Conservation (phyloP, 331 rosid species). For the Ulmus americana region DNA sequence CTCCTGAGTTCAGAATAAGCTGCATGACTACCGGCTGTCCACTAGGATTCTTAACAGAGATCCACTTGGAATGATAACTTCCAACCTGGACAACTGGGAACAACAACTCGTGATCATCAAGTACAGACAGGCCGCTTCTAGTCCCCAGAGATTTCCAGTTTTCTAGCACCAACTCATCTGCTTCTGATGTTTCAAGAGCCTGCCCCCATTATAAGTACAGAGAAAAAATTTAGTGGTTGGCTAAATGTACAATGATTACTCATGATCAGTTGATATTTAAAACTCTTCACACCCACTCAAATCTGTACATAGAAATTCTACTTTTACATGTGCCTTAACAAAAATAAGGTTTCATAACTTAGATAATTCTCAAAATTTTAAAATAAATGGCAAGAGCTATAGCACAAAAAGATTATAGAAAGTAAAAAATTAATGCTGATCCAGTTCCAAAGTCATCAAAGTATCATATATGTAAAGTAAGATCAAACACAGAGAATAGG, state of each 20-base stretch:
- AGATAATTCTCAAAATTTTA: too few species aligned
- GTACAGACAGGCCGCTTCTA: conserved; percentile 51
- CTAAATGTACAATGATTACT: too few species aligned
- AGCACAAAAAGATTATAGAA: too few species aligned
- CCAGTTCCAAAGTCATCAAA: too few species aligned
- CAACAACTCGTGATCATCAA: conserved; percentile 56
- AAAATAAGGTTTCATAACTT: too few species aligned
- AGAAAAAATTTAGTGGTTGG: background rate
- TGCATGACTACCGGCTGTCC: conserved; percentile 72
- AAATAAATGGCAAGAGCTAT: too few species aligned
- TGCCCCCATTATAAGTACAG: conserved; percentile 40
- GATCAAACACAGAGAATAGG: background rate
- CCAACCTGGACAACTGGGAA: conserved; percentile 80
- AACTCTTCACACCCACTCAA: too few species aligned
- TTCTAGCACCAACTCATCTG: conserved; percentile 67
- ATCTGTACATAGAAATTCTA: too few species aligned
- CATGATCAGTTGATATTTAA: too few species aligned
- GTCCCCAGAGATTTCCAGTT: conserved; percentile 86
- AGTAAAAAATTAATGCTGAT: too few species aligned
- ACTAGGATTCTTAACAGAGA: conserved; percentile 76
- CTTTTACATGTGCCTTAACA: too few species aligned
- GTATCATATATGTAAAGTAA: background rate
- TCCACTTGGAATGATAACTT: conserved; percentile 64
- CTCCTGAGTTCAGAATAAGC: conserved; percentile 79
- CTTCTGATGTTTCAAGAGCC: conserved; percentile 45